Percentiles rank a stretch among this genome's conserved stretches.
Conservation (phyloP, 768 basidiomycete genomes). For the Phaffia tasmanica region DNA sequence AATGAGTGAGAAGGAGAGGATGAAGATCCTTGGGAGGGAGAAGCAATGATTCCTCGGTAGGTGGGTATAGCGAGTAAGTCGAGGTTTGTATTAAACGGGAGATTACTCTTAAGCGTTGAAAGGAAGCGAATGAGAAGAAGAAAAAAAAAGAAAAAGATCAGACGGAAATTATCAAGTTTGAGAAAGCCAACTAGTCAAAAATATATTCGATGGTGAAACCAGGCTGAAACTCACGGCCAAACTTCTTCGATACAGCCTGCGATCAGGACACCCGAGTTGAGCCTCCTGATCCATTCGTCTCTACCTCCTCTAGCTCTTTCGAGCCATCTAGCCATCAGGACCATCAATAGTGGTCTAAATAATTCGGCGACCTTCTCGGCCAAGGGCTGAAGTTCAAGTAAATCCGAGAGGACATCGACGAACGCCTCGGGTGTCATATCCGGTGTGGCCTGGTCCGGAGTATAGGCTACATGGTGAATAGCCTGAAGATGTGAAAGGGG, state of each 20-base stretch:
- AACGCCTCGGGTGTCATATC: neutral
- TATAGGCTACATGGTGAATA: neutral
- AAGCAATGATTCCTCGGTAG: constrained; percentile 23
- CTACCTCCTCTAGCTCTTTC: constrained; percentile 41
- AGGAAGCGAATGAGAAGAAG: neutral
- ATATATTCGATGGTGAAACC: neutral
- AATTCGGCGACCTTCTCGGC: constrained; percentile 52
- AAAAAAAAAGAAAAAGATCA: neutral
- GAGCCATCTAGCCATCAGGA: constrained; percentile 74
- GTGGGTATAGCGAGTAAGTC: constrained; percentile 15
- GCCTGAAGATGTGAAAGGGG: constrained; percentile 8
- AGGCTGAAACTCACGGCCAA: constrained; percentile 35
- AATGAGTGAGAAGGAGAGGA: constrained; percentile 19
- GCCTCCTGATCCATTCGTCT: constrained; percentile 38
- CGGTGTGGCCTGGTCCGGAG: neutral
- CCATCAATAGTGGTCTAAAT: constrained; percentile 66
- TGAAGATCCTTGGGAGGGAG: constrained; percentile 24
- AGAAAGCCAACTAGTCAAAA: neutral
- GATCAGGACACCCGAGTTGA: constrained; percentile 33
- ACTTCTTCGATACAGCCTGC: constrained; percentile 34
- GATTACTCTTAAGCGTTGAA: constrained; percentile 39
- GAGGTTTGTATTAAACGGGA: constrained; percentile 38
- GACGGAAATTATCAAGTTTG: too few relatives aligned
- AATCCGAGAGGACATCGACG: constrained; percentile 45
- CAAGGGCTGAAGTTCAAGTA: constrained; percentile 53